phyloP scores from a whole-genome alignment of 23 red algal genomes.

The Chondrus crispus region DNA sequence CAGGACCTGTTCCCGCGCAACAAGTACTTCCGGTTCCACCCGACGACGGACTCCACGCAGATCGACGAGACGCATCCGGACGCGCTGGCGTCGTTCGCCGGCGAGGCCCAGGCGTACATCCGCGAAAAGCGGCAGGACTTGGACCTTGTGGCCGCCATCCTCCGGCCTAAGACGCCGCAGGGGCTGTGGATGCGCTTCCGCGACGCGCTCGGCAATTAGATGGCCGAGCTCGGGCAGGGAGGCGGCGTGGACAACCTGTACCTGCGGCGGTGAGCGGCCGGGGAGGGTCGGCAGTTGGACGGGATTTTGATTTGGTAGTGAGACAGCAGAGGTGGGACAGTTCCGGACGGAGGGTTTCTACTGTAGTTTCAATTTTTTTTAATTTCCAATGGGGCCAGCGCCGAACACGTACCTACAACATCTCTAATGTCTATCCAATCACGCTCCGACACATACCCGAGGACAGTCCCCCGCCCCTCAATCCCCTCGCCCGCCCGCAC shows the following conservation, averaged over 20 bases:
- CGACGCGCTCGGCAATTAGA: slow-evolving; percentile 53
- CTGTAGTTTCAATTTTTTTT: no score
- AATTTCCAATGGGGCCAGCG: no score
- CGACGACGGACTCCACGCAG: slow-evolving; percentile 68
- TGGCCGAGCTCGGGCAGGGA: slow-evolving; percentile 34
- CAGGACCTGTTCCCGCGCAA: slow-evolving; percentile 83
- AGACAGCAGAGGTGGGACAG: no score
- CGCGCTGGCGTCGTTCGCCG: slow-evolving; percentile 57
- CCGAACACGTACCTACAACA: no score
- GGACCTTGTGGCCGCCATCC: slow-evolving; percentile 56
- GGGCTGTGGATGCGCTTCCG: slow-evolving; percentile 56
- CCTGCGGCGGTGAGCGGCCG: slow-evolving; percentile 6
- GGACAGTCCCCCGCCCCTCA: no score
- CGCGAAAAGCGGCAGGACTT: slow-evolving; percentile 35
- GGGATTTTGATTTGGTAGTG: no score
- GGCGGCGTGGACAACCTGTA: slow-evolving; percentile 25
- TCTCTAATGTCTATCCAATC: no score
- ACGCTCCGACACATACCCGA: no score
- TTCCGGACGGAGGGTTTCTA: no score
- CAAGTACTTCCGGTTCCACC: slow-evolving; percentile 94
- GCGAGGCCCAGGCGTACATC: slow-evolving; percentile 61
- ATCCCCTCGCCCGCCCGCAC: no score
- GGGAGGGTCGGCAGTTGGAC: no score
- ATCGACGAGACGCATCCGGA: slow-evolving; percentile 89
- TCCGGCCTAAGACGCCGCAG: slow-evolving; percentile 54